Conservation (phyloP, 2,329 filamentous ascomycete genomes). For the Fusarium temperatum region DNA sequence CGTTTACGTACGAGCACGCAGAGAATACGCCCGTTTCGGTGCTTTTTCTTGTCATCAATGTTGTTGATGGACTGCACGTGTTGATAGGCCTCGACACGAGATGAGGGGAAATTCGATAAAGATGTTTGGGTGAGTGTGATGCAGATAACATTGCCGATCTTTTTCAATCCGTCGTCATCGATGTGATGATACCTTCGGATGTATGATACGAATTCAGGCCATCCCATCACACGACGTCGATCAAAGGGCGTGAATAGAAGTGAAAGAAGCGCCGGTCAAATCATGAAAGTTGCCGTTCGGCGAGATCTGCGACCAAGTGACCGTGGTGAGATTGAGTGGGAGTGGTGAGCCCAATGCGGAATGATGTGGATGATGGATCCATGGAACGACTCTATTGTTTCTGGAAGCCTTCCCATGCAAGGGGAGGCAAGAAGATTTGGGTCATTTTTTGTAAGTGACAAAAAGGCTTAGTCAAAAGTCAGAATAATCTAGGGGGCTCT, state of each 20-base stretch:
- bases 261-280: slow-evolving; percentile 25
- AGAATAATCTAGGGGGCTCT: rapidly evolving
- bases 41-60: slow-evolving; percentile 4
- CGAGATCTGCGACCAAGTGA: slow-evolving; percentile 35
- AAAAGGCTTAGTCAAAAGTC: rapidly evolving
- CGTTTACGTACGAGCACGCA: slow-evolving; percentile 32
- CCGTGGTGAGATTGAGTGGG: slow-evolving; percentile 10
- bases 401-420: slow-evolving; percentile 34
- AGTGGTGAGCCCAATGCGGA: slow-evolving; percentile 17
- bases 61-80: slow-evolving; percentile 17
- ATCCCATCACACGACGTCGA: slow-evolving; percentile 14
- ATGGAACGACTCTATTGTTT: slow-evolving; percentile 34
- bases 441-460: background rate
- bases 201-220: background rate
- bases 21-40: slow-evolving; percentile 14
- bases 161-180: slow-evolving; percentile 26
- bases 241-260: slow-evolving; percentile 6
- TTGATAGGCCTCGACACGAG: slow-evolving; percentile 5
- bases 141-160: slow-evolving; percentile 20
- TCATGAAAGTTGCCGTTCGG: slow-evolving; percentile 24
- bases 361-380: slow-evolving; percentile 29
- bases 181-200: background rate
- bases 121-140: slow-evolving; percentile 6
- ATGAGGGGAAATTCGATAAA: slow-evolving; percentile 24
- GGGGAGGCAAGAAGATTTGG: background rate